Conservation (phyloP, 345 rosid genomes). For the Zanthoxylum bungeanum region DNA sequence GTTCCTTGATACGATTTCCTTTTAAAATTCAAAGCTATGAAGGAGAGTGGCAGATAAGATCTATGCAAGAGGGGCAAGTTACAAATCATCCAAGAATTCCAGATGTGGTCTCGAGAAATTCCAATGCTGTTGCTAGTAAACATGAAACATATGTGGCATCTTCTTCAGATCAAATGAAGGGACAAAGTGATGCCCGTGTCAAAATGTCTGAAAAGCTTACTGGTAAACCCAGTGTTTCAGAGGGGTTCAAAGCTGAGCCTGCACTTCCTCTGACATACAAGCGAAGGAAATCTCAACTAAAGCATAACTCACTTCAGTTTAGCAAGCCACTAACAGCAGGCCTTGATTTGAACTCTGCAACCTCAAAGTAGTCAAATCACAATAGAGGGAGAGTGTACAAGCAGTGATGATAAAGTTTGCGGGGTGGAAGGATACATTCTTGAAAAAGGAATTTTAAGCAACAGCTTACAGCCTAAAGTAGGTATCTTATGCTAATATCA, state of each 20-base stretch:
- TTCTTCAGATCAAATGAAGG: conserved; percentile 23
- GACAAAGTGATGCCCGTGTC: conserved; percentile 22
- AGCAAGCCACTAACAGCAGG: conserved; percentile 23
- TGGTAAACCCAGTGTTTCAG: conserved; percentile 27
- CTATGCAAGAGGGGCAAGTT: conserved; percentile 20
- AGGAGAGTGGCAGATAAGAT: conserved; percentile 21
- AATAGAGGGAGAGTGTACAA: conserved; percentile 23
- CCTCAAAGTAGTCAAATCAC: conserved; percentile 23
- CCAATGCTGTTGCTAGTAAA: conserved; percentile 14
- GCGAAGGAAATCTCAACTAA: conserved; percentile 46
- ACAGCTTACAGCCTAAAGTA: conserved; percentile 6
- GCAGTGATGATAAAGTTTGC: conserved; percentile 24
- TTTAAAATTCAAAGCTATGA: conserved; percentile 22
- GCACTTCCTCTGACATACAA: conserved; percentile 52
- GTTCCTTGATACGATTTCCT: conserved; percentile 27
- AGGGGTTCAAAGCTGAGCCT: conserved; percentile 28
- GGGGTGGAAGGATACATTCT: conserved; percentile 22
- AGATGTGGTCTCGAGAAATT: conserved; percentile 20
- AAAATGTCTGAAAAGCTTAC: conserved; percentile 22
- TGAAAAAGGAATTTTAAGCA: conserved; percentile 21
- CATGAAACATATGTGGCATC: conserved; percentile 21
- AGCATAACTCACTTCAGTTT: conserved; percentile 22
- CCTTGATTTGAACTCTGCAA: conserved; percentile 23
- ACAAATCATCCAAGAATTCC: conserved; percentile 23
- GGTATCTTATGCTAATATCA: conserved; percentile 17